Percentiles rank a stretch among this genome's conserved stretches.
phyloP scores from a whole-genome alignment of 2,329 filamentous ascomycete species.

The Fusarium burgessii region DNA sequence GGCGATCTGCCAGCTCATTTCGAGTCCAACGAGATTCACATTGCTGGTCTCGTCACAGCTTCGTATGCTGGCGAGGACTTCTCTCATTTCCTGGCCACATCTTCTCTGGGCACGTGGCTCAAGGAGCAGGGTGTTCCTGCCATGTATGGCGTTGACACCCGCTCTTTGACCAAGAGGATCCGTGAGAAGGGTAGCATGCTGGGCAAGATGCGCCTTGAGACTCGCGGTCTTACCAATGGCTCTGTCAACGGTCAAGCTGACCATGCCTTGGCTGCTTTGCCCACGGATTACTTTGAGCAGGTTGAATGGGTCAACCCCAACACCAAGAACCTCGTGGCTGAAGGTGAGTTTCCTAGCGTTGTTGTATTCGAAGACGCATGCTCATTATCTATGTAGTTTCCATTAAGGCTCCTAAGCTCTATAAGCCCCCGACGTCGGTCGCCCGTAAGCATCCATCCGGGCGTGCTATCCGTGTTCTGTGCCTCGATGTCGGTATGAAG shows the following conservation, averaged over 20 bases:
- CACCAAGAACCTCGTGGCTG: slow-evolving; percentile 88
- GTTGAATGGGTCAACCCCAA: slow-evolving; percentile 95
- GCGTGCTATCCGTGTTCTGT: slow-evolving; percentile 86
- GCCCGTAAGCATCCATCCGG: slow-evolving; percentile 90
- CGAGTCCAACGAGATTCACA: slow-evolving; percentile 91
- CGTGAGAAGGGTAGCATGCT: slow-evolving; percentile 96
- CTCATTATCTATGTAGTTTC: slow-evolving; percentile 76
- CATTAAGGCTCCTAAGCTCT: slow-evolving; percentile 86
- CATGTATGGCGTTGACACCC: slow-evolving; percentile 94
- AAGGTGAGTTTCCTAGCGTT: slow-evolving; percentile 74
- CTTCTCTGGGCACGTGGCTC: slow-evolving; percentile 92
- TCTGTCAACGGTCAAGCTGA: slow-evolving; percentile 50
- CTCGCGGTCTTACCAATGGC: slow-evolving; percentile 61
- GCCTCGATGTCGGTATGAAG: slow-evolving; percentile 97
- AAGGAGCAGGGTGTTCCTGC: slow-evolving; percentile 96
- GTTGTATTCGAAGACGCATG: slow-evolving; percentile 44
- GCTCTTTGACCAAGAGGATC: slow-evolving; percentile 93
- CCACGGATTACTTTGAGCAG: slow-evolving; percentile 73
- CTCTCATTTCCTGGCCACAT: slow-evolving; percentile 92
- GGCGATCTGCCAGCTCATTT: slow-evolving; percentile 91
- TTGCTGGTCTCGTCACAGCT: slow-evolving; percentile 89
- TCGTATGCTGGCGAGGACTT: slow-evolving; percentile 95
- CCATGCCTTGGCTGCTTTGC: slow-evolving; percentile 38
- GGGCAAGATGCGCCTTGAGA: slow-evolving; percentile 83
- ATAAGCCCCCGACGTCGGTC: slow-evolving; percentile 77